Evolutionary conservation across 208 protist genomes (phyloP), one percentile per base, ranked within the genome.

Genomic region (Crithidia sp.): DNA sequence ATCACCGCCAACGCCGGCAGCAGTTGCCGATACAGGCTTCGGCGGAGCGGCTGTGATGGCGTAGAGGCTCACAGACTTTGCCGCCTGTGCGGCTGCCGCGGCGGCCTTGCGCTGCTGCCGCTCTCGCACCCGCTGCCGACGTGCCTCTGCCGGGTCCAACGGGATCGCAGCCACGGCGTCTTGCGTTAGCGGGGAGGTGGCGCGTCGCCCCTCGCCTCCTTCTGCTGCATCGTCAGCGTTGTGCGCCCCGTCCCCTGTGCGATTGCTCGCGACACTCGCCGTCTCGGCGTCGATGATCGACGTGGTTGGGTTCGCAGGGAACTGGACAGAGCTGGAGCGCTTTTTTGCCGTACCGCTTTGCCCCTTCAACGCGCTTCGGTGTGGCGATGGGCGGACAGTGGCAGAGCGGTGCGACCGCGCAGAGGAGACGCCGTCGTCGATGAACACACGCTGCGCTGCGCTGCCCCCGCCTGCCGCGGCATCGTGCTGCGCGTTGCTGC

Each of bases 361-460:
- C 45, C 77, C 47, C 55, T 88, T 86, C 14, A 93, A 40, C 10
- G 88, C 84, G 71, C 89, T 91, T 55, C 79, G 81, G 19, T 74
- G 74, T 17, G 61, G 58, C 71, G 74, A 67, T 17, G 70, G 45
- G 12, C 55, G 49, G 39, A 36, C 59, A 7, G 66, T 64, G 28
- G 73, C 57, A 10, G 82, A 85, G 9, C 78, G 68, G 53, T 79
- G 76, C 9, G 88, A 92, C 8, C 63, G 77, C 2, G 83, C 79
- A 13, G 87, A 93, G 10, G 84, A 89, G 7, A 95, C 87, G 17
- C 91, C 91, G 55, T 95, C 91, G 67, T 93, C 91, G 40, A 95
- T 85, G 4, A 63, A 41, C 17, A 93, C 83, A 17, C 91, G 85
- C 17, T 37, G 43, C 28, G 49, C 72, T 0, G 43, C 65, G 40